Evolutionary conservation across 2,329 filamentous ascomycete species (phyloP), one percentile per base, ranked within the genome.

Genomic region (Grosmannia huntii): DNA sequence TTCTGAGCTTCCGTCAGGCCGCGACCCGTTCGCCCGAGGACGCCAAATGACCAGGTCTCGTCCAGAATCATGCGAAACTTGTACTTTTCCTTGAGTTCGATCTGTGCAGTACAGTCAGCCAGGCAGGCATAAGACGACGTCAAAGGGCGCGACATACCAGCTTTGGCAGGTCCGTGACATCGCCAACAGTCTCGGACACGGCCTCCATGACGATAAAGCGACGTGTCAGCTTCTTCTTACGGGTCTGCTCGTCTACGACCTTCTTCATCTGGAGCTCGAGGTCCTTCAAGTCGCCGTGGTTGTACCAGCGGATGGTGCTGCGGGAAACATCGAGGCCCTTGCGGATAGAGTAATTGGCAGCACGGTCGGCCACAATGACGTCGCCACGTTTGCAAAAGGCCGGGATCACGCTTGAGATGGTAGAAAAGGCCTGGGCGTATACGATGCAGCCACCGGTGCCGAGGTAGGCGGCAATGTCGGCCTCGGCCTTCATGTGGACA

Each of bases 41-140:
- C 88, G 60, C 92, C 95, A 69, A 97, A 99, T 1, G 91, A 96
- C 86, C 89, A 95, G 1, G 91, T 96, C 76, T 99, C 94, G 70
- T 99, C 94, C 44, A 99, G 84, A 64, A 97, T 95, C 59, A 99
- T 82, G 66, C 94, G 90, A 76, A 97, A 99, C 75, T 96, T 99
- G 81, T 97, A 96, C 70, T 87, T 89, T 65, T 91, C 84, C 73
- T 96, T 96, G 65, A 99, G 79, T 69, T 96, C 92, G 62, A 97
- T 79, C 86, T 89, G 64, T 23, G 28, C n/a, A 27, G 19, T 12
- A 28, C 23, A 25, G 23, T 31, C 31, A 21, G 48, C 53, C 3
- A 4, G 38, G 14, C 7, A 21, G 19, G 2, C 31, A 33, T 9
- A 9, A 33, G 31, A 19, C 4, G 21, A 44, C 36, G 31, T 23